phyloP scores from a whole-genome alignment of 2,329 filamentous ascomycete species.

The Pseudogymnoascus sp. region DNA sequence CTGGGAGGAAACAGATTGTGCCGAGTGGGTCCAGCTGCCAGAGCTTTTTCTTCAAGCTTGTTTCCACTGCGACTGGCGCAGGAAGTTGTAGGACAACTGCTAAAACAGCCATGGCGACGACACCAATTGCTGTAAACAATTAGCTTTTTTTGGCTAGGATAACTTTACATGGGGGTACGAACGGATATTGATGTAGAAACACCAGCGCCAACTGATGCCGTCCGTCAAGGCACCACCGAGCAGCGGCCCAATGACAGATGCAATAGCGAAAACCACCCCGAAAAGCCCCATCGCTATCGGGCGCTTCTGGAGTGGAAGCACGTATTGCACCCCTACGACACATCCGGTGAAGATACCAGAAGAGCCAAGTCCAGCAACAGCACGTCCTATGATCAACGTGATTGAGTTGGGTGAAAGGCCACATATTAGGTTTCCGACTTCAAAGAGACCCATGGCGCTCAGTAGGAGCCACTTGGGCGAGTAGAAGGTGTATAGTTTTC shows the following conservation, averaged over 20 bases:
- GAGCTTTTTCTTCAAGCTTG: constrained; percentile 35
- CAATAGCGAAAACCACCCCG: constrained; percentile 20
- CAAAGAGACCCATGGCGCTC: constrained; percentile 23
- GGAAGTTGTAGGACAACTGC: constrained; percentile 32
- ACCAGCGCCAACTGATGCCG: constrained; percentile 27
- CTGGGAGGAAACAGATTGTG: constrained; percentile 21
- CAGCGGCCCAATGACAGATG: constrained; percentile 24
- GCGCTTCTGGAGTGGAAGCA: constrained; percentile 19
- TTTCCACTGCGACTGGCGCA: constrained; percentile 21
- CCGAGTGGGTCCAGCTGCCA: constrained; percentile 30
- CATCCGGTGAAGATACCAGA: constrained; percentile 26
- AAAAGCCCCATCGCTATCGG: constrained; percentile 18
- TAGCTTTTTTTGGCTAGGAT: not conserved
- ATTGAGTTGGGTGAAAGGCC: constrained; percentile 22
- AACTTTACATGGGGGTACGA: not conserved
- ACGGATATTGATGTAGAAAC: constrained; percentile 30
- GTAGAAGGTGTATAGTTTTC: constrained; percentile 25
- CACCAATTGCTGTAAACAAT: not conserved
- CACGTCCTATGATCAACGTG: constrained; percentile 26
- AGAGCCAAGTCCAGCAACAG: constrained; percentile 25
- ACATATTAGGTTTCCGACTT: constrained; percentile 27
- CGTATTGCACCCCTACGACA: constrained; percentile 22
- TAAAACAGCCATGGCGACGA: constrained; percentile 28
- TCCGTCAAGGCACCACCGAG: constrained; percentile 36
- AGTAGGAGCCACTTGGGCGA: constrained; percentile 24